Evolutionary conservation across 345 rosid genomes (phyloP), one percentile per base, ranked within the genome.

Genomic region (Gossypium thurberi): DNA sequence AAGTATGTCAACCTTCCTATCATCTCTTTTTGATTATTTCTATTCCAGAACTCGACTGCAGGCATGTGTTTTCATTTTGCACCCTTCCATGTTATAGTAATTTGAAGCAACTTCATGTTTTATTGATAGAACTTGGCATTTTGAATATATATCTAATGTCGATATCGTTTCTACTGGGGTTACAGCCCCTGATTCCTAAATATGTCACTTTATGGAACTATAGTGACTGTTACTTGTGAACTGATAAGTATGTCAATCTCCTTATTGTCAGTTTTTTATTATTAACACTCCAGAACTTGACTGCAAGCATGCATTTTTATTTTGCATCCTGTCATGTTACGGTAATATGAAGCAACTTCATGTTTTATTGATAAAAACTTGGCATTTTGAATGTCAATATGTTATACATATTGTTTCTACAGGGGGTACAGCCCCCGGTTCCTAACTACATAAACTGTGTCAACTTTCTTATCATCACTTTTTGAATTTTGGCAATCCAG

Each of bases 391-490:
- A 37, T 28, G 21, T 61, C 25, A 4, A 2, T 58, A 11, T 21
- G 17, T 10, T 59, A 8, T 26, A 1, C 15, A 33, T 59, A 37
- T 59, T 59, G 94, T 10, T 87, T 85, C 71, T 83, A 89, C 47
- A 80, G 91, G 79, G 94, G 94, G 17, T 82, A 84, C 11, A 87
- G 80, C 11, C 91, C 94, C 42, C 81, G 91, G 23, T 87, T 89
- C 75, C 75, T 89, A 59, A 89, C 81, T 40, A 84, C 84, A 89
- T 15, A 91, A 89, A 82, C 76, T 87, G 74, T 9, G 88, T 74
- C 20, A 0, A 20, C 23, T 25, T 78, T 62, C 28, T 44, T 59
- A 15, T 15, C 9, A 20, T 13, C n/a, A 15, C 11, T 33, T 46
- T 37, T 21, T 33, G 0, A 11, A 56, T 21, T 40, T 18, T 43